Conservation (phyloP, 306 rosid genomes). For the Prunus mira region DNA sequence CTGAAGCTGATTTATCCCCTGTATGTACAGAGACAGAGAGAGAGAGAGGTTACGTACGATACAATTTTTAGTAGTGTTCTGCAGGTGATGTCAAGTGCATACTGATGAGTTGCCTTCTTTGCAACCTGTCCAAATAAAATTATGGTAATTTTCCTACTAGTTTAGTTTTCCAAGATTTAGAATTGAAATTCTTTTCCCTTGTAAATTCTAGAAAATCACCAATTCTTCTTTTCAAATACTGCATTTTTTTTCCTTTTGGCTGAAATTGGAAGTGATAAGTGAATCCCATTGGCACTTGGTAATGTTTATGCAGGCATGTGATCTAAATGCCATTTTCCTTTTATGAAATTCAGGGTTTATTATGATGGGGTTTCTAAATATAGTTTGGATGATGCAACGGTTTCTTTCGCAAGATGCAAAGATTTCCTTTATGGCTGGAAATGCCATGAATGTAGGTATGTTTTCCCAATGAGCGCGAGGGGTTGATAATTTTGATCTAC, state of each 20-base stretch:
- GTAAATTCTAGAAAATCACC: not conserved
- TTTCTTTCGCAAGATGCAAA: not conserved
- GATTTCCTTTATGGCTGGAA: not conserved
- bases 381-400: no score
- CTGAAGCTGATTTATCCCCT: slow-evolving; percentile 39
- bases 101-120: slow-evolving; percentile 18
- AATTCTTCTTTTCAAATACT: not conserved
- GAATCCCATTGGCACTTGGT: not conserved
- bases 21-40: slow-evolving; percentile 26
- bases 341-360: not conserved
- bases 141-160: not conserved
- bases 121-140: slow-evolving; percentile 29
- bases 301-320: not conserved
- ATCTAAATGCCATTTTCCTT: not conserved
- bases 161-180: no score
- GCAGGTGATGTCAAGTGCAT: slow-evolving; percentile 13
- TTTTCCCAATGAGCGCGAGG: not conserved
- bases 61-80: slow-evolving; percentile 10
- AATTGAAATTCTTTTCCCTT: no score
- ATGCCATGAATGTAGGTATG: not conserved
- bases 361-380: no score
- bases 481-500: no score
- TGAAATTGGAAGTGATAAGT: not conserved
- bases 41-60: not conserved
- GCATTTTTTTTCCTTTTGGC: not conserved